Conservation (phyloP, 176 grass and related monocot genomes). For the Dactylis glomerata region DNA sequence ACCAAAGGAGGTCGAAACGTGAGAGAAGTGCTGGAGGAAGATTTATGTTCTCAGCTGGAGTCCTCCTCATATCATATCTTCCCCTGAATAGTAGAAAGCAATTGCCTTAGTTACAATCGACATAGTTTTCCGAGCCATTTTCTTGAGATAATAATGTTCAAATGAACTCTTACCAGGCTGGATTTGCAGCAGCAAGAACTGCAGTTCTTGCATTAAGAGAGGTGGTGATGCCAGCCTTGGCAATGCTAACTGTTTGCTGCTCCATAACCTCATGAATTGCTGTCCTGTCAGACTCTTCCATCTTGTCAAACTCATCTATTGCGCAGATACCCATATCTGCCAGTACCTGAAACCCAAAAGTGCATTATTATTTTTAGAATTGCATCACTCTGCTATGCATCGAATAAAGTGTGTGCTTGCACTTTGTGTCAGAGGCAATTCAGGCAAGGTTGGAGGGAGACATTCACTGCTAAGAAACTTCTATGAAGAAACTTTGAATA, state of each 20-base stretch:
- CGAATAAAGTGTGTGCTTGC: background rate
- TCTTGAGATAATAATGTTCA: slow-evolving; percentile 1
- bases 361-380: slow-evolving; percentile 4
- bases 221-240: slow-evolving; percentile 97
- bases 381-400: background rate
- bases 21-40: slow-evolving; percentile 97
- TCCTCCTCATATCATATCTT: slow-evolving; percentile 97
- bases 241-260: slow-evolving; percentile 98
- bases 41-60: slow-evolving; percentile 99
- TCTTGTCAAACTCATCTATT: slow-evolving; percentile 99
- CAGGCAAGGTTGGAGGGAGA: background rate
- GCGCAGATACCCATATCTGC: slow-evolving; percentile 99
- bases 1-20: slow-evolving; percentile 94
- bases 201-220: slow-evolving; percentile 99
- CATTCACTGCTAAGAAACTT: background rate
- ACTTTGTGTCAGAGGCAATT: background rate
- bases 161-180: slow-evolving; percentile 70
- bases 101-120: slow-evolving; percentile 10
- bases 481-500: background rate
- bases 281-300: slow-evolving; percentile 99
- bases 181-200: slow-evolving; percentile 91
- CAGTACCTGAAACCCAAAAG: slow-evolving; percentile 66
- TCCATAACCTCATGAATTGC: slow-evolving; percentile 99
- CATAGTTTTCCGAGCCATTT: slow-evolving; percentile 4
- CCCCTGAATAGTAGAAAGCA: slow-evolving; percentile 53